Base-by-base conservation (phyloP, 805 yeast species). In the Metschnikowia peoriensis region DNA sequence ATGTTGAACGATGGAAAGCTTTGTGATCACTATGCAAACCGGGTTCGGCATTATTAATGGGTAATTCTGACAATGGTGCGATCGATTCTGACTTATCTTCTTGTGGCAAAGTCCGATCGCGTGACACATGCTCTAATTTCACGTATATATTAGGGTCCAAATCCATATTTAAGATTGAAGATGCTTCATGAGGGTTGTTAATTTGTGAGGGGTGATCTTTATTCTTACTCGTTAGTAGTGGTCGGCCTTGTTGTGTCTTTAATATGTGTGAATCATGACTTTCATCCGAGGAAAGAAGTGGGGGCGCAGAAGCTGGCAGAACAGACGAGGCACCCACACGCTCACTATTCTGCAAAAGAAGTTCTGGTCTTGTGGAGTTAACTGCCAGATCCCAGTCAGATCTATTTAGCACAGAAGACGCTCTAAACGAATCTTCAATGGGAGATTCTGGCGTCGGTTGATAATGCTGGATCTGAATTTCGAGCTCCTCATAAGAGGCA, bases 401-500 rank as follows among this genome's bases (percentile, higher is more conserved):
- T 27, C 48, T 48, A 11, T 49, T 39, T 11, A 46, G 17, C 15
- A 48, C 22, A 34, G 54, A 46, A 11, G 48, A 41, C 38, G 35
- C 44, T 15, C 44, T 44, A 22, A 7, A 29, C n/a, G 45, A 40
- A 12, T 53, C 57, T 17, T 41, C 44, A 9, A 43, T 49, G 37
- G 42, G 51, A 22, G 40, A 29, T 5, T 38, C 47, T 15, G 42
- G 41, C 17, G 49, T 43, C 42, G 72, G 76, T 53, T 73, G 70
- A 46, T 77, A 61, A 70, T 73, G 71, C 9, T 72, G 70, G 35
- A 77, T 56, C 41, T 75, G 77, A 11, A 72, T 61, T 7, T 70
- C 63, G 6, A 79, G 68, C 7, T 70, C 68, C 28, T 65, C 66
- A 14, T 76, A 73, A 43, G 78, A 65, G 39, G 70, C 73, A 50